phyloP scores from a whole-genome alignment of 805 yeast genomes.

The Ogataea siamensis region DNA sequence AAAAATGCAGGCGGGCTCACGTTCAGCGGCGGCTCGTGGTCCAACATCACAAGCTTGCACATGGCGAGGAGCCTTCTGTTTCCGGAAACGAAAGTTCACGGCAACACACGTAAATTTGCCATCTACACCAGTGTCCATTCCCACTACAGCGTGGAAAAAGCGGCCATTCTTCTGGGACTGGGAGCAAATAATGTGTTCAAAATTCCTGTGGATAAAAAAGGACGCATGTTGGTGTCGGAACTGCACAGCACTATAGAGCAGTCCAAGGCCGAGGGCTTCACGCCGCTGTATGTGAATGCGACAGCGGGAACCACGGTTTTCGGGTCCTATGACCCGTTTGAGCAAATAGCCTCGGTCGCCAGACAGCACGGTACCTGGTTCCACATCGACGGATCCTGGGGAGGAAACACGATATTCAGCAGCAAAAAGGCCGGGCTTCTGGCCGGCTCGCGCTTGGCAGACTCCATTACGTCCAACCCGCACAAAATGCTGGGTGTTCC shows the following conservation, averaged over 20 bases:
- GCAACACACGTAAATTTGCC: conserved; percentile 62
- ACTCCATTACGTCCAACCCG: conserved; percentile 78
- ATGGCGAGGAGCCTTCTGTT: conserved; percentile 64
- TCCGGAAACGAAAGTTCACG: conserved; percentile 68
- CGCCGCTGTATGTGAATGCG: conserved; percentile 74
- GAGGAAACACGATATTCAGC: conserved; percentile 78
- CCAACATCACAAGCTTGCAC: conserved; percentile 75
- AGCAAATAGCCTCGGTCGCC: conserved; percentile 52
- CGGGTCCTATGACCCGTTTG: conserved; percentile 76
- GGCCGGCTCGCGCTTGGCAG: conserved; percentile 62
- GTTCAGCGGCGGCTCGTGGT: conserved; percentile 85
- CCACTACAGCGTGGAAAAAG: conserved; percentile 78
- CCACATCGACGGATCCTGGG: conserved; percentile 91
- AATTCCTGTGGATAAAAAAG: conserved; percentile 54
- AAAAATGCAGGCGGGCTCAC: conserved; percentile 75
- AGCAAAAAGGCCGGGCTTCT: conserved; percentile 43
- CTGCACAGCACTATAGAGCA: conserved; percentile 45
- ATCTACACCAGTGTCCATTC: conserved; percentile 69
- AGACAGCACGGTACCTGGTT: conserved; percentile 62
- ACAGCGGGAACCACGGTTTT: conserved; percentile 90
- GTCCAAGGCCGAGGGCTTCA: conserved; percentile 50
- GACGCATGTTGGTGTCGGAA: conserved; percentile 51
- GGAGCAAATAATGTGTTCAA: conserved; percentile 65
- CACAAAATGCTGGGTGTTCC: conserved; percentile 92
- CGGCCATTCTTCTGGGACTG: conserved; percentile 72